phyloP scores from a whole-genome alignment of 2,329 filamentous ascomycete species.

The Exutisphaerella laricina region DNA sequence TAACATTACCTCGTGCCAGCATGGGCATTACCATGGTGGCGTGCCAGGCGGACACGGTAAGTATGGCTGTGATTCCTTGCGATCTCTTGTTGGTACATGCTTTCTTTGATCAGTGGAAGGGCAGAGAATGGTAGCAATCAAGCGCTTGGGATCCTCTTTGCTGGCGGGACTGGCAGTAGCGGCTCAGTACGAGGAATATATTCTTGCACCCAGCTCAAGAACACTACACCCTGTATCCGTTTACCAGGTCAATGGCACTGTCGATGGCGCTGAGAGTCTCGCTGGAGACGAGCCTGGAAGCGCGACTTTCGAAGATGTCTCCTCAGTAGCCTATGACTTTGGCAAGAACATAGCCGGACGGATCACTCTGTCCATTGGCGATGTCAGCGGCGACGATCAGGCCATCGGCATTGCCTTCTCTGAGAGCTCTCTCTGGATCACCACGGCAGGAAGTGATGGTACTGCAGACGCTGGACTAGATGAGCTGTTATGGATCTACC shows the following conservation, averaged over 20 bases:
- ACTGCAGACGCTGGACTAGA: conserved; percentile 40
- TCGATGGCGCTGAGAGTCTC: conserved; percentile 34
- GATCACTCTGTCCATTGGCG: conserved; percentile 34
- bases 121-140: not conserved
- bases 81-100: not conserved
- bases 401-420: conserved; percentile 41
- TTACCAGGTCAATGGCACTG: conserved; percentile 38
- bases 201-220: conserved; percentile 38
- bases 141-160: conserved; percentile 2
- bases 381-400: conserved; percentile 31
- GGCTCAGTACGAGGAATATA: conserved; percentile 37
- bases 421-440: conserved; percentile 47
- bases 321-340: conserved; percentile 40
- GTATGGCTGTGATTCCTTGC: not conserved
- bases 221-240: conserved; percentile 35
- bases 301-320: conserved; percentile 33
- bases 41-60: not conserved
- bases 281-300: conserved; percentile 27
- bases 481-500: conserved; percentile 45
- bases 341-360: conserved; percentile 40
- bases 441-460: conserved; percentile 43
- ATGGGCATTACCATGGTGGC: not conserved
- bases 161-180: conserved; percentile 12
- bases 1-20: not conserved
- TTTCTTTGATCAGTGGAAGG: not conserved